Evolutionary conservation across 2,329 filamentous ascomycete species (phyloP).

Genomic region (Bertia moriformis): DNA sequence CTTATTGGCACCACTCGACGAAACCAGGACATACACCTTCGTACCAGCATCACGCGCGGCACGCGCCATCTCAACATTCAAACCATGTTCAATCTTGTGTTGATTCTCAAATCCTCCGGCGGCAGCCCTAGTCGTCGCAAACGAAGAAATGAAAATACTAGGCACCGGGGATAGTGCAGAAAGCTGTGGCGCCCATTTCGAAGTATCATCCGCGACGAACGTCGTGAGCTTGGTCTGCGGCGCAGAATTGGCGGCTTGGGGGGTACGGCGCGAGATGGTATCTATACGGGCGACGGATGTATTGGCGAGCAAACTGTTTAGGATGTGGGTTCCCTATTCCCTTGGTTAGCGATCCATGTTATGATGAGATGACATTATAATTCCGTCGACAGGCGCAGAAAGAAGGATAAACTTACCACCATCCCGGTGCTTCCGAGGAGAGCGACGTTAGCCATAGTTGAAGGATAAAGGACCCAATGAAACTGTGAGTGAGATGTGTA

Average conservation of each 20-base stretch:
- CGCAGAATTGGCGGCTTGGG: background rate
- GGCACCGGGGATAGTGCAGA: background rate
- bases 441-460: background rate
- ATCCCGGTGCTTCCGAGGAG: background rate
- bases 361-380: too few species aligned
- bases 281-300: background rate
- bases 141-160: background rate
- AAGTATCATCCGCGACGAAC: background rate
- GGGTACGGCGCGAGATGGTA: background rate
- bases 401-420: slow-evolving; percentile 1
- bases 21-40: slow-evolving; percentile 7
- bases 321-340: background rate
- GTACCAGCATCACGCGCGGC: slow-evolving; percentile 1
- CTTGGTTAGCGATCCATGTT: too few species aligned
- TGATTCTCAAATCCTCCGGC: slow-evolving; percentile 1
- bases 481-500: too few species aligned
- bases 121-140: background rate
- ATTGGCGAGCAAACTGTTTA: background rate
- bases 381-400: background rate
- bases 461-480: too few species aligned
- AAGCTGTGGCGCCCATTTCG: background rate
- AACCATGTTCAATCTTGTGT: background rate
- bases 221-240: slow-evolving; percentile 1
- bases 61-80: background rate
- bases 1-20: slow-evolving; percentile 23